These are phyloP conservation scores for Potentilla sterilis DNA, from an alignment of 306 rosid species.

Conservation along the genomic window DNA sequence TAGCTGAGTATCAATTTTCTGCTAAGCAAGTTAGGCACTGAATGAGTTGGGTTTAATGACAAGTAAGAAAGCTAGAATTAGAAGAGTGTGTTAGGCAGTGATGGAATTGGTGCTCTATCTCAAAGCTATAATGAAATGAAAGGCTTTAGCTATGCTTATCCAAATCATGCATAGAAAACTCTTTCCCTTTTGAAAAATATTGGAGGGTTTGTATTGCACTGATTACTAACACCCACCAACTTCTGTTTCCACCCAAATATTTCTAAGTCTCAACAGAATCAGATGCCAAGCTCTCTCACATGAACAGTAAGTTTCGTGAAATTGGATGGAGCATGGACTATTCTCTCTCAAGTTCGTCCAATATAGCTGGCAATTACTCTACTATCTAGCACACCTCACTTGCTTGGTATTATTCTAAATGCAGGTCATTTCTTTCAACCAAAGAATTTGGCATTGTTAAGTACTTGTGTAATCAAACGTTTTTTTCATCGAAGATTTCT, in stretches of 20 bases:
- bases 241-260: slow-evolving; percentile 11
- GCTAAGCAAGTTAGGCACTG: slow-evolving; percentile 65
- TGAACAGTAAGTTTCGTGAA: not conserved
- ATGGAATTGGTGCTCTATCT: slow-evolving; percentile 16
- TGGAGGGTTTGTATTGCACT: slow-evolving; percentile 24
- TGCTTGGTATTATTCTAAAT: not conserved
- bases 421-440: not conserved
- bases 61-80: slow-evolving; percentile 11
- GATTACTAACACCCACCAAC: slow-evolving; percentile 34
- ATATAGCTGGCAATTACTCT: not conserved
- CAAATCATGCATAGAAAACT: slow-evolving; percentile 13
- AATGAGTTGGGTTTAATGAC: not conserved
- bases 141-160: slow-evolving; percentile 2
- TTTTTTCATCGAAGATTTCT: not conserved
- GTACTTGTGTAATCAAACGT: not conserved
- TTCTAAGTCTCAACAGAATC: slow-evolving; percentile 15
- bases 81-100: slow-evolving; percentile 34
- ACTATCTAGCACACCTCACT: not conserved
- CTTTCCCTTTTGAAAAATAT: slow-evolving; percentile 22
- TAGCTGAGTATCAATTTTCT: slow-evolving; percentile 35
- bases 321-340: not conserved
- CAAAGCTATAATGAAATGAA: slow-evolving; percentile 11
- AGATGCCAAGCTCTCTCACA: slow-evolving; percentile 25
- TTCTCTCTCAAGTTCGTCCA: not conserved
- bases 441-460: not conserved